Evolutionary conservation across 441 rosid species (phyloP).

Genomic region (Dalechampia spathulata): DNA sequence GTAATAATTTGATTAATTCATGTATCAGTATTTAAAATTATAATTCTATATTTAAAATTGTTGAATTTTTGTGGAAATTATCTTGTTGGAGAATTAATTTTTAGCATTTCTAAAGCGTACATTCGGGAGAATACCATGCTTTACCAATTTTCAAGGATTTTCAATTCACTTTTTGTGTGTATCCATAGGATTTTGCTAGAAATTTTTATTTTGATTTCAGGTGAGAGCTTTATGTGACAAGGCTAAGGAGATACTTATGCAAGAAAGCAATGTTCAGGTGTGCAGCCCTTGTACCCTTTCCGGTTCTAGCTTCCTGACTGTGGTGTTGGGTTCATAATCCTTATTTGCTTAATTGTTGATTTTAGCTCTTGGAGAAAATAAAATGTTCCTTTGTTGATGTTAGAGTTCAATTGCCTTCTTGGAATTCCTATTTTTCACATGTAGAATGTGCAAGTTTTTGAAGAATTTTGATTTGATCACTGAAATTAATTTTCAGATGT

Average conservation of each 20-base stretch:
- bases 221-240: slow-evolving; percentile 63
- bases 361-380: background rate
- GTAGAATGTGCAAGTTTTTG: background rate
- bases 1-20: too few relatives aligned
- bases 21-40: too few relatives aligned
- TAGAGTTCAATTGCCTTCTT: background rate
- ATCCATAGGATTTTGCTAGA: background rate
- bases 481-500: background rate
- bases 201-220: slow-evolving; percentile 19
- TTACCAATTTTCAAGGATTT: too few relatives aligned
- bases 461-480: background rate
- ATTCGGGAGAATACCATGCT: too few relatives aligned
- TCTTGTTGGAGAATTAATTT: too few relatives aligned
- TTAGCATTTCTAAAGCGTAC: too few relatives aligned
- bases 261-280: slow-evolving; percentile 75
- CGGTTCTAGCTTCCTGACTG: background rate
- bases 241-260: slow-evolving; percentile 72
- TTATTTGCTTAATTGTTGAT: background rate
- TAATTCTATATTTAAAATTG: too few relatives aligned
- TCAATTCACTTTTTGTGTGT: too few relatives aligned
- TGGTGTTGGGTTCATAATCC: background rate
- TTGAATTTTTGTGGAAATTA: background rate
- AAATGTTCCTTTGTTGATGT: background rate
- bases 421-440: background rate
- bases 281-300: background rate